Conservation (phyloP, 192 early-diverging fungal genomes). For the Lobosporangium transversale region DNA sequence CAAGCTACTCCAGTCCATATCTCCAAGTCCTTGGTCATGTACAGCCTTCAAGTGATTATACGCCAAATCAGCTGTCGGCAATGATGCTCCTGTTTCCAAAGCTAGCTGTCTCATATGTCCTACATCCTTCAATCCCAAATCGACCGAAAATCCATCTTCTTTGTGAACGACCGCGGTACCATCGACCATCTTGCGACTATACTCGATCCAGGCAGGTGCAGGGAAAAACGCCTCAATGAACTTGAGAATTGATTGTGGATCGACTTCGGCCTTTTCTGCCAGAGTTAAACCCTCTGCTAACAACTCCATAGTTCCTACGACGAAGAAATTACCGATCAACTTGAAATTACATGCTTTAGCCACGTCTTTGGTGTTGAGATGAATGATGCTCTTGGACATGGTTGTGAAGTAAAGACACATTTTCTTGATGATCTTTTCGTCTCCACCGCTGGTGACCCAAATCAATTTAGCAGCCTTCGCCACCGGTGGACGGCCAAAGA, state of each 20-base stretch:
- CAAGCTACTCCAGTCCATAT: slow-evolving; percentile 43
- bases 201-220: slow-evolving; percentile 43
- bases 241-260: slow-evolving; percentile 63
- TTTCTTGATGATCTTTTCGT: slow-evolving; percentile 45
- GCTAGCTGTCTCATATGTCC: slow-evolving; percentile 57
- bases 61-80: slow-evolving; percentile 53
- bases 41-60: slow-evolving; percentile 32
- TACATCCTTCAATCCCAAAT: slow-evolving; percentile 60
- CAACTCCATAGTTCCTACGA: slow-evolving; percentile 64
- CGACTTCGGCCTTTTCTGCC: slow-evolving; percentile 65
- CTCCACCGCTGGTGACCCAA: slow-evolving; percentile 40
- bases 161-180: slow-evolving; percentile 15
- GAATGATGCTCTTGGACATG: slow-evolving; percentile 50
- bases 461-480: slow-evolving; percentile 43
- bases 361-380: slow-evolving; percentile 56
- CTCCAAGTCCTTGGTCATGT: slow-evolving; percentile 30
- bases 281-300: slow-evolving; percentile 74
- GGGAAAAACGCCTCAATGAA: slow-evolving; percentile 68
- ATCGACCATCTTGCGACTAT: slow-evolving; percentile 34
- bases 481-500: slow-evolving; percentile 44
- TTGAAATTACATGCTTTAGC: slow-evolving; percentile 65
- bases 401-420: slow-evolving; percentile 48
- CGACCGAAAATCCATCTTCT: slow-evolving; percentile 58
- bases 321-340: slow-evolving; percentile 75
- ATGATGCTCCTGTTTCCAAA: slow-evolving; percentile 34